Conservation (phyloP, 2,329 filamentous ascomycete genomes). For the Fusarium hainanense region DNA sequence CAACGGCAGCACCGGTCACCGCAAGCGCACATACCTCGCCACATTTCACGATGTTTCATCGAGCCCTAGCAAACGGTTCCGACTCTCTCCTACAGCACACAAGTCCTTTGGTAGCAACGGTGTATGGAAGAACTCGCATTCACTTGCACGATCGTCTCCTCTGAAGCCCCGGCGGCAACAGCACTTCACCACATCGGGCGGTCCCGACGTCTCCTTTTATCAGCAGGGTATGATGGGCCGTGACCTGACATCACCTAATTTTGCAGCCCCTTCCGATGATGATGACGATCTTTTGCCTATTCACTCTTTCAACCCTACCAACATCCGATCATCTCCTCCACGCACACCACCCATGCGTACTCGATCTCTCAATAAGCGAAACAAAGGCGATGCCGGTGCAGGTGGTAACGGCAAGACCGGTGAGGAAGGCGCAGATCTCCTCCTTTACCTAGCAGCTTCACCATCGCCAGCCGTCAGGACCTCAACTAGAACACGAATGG, state of each 20-base stretch:
- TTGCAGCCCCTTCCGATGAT: constrained; percentile 76
- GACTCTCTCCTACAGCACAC: constrained; percentile 68
- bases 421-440: constrained; percentile 83
- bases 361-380: constrained; percentile 60
- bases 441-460: constrained; percentile 89
- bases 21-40: constrained; percentile 71
- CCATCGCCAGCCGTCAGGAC: constrained; percentile 81
- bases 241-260: constrained; percentile 68
- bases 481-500: constrained; percentile 61
- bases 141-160: constrained; percentile 86
- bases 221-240: constrained; percentile 75
- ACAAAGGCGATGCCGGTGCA: constrained; percentile 58
- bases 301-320: constrained; percentile 75
- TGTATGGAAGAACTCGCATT: constrained; percentile 81
- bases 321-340: constrained; percentile 82
- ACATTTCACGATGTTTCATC: constrained; percentile 67
- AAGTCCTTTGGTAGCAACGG: constrained; percentile 66
- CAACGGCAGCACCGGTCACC: constrained; percentile 72
- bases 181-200: constrained; percentile 77
- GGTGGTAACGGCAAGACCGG: constrained; percentile 66
- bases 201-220: constrained; percentile 83
- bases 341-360: constrained; percentile 79
- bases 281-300: constrained; percentile 84
- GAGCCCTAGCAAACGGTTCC: constrained; percentile 75
- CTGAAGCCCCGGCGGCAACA: constrained; percentile 80